Percentiles rank a stretch among this genome's conserved stretches.
These are phyloP conservation scores for Salix purpurea DNA, from an alignment of 345 rosid species.

Conservation along the genomic window DNA sequence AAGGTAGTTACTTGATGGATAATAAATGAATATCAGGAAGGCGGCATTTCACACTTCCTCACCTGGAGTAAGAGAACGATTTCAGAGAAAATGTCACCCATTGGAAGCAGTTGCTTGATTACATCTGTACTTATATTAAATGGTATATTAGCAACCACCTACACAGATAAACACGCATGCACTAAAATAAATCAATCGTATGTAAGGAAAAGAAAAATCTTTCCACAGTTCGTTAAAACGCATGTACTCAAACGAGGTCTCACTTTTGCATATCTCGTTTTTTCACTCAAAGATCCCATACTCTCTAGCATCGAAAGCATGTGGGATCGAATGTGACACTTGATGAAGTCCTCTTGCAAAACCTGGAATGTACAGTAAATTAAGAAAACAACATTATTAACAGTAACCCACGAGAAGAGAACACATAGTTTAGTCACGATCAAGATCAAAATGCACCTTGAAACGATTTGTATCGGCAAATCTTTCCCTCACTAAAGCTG, in stretches of 20 bases:
- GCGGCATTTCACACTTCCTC: not conserved
- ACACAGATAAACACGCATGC: slow-evolving; percentile 11
- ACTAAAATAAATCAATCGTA: not conserved
- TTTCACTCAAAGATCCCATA: slow-evolving; percentile 13
- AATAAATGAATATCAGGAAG: not conserved
- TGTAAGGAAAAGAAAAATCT: not conserved
- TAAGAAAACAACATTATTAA: not conserved
- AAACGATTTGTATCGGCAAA: slow-evolving; percentile 47
- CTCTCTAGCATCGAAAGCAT: slow-evolving; percentile 48
- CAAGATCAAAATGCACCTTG: slow-evolving; percentile 38
- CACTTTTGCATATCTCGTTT: slow-evolving; percentile 56
- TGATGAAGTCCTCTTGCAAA: slow-evolving; percentile 78
- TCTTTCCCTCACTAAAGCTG: slow-evolving; percentile 60
- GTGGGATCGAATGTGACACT: slow-evolving; percentile 64
- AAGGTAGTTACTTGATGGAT: no score
- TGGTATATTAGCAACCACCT: slow-evolving; percentile 89
- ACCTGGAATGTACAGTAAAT: slow-evolving; percentile 38
- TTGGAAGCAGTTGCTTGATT: slow-evolving; percentile 76
- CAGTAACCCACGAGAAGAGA: not conserved
- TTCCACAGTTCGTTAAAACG: not conserved
- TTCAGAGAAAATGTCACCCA: slow-evolving; percentile 89
- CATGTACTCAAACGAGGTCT: not conserved
- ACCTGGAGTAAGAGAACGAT: slow-evolving; percentile 91
- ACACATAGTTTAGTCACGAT: not conserved
- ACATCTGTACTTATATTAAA: slow-evolving; percentile 87